Percentiles rank a stretch among this genome's conserved stretches.
Evolutionary conservation across 2,329 filamentous ascomycete genomes (phyloP).

Genomic region (Cladorrhinum sp.): DNA sequence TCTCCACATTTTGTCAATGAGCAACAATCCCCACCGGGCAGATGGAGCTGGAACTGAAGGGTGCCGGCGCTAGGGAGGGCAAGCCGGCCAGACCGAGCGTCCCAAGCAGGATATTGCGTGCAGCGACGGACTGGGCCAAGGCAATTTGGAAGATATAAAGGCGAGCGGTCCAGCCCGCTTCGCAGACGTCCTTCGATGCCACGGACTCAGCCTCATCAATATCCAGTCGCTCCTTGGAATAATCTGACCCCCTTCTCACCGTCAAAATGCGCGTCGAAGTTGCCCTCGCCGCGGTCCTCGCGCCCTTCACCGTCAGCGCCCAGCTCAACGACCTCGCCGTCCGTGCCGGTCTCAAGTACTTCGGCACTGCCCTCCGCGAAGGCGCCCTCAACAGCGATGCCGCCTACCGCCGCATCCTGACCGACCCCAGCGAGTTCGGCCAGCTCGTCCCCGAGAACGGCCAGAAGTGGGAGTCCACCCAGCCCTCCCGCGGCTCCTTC

Average conservation of each 20-base stretch:
- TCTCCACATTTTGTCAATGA: too few species aligned
- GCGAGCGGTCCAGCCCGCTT: slow-evolving; percentile 7
- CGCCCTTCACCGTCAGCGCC: slow-evolving; percentile 24
- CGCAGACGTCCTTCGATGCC: neutral
- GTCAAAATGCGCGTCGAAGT: slow-evolving; percentile 24
- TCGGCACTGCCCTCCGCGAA: slow-evolving; percentile 64
- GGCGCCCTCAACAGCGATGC: slow-evolving; percentile 47
- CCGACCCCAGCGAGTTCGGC: slow-evolving; percentile 57
- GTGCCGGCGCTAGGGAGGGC: neutral
- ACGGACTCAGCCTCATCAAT: too few species aligned
- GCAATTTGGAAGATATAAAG: slow-evolving; percentile 8
- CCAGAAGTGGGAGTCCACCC: slow-evolving; percentile 61
- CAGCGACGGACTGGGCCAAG: neutral
- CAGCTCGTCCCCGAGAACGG: slow-evolving; percentile 63
- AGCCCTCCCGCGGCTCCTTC: slow-evolving; percentile 56
- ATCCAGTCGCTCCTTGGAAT: too few species aligned
- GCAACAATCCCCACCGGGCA: neutral
- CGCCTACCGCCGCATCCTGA: slow-evolving; percentile 54
- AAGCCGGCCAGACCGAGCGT: neutral
- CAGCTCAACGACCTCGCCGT: slow-evolving; percentile 53
- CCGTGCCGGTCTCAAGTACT: slow-evolving; percentile 57
- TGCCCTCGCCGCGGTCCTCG: slow-evolving; percentile 25
- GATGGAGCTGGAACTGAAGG: neutral
- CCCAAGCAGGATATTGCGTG: slow-evolving; percentile 5
- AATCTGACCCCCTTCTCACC: neutral